Base-by-base conservation (phyloP, 140 eudicot species). In the Erigeron philadelphicus region DNA sequence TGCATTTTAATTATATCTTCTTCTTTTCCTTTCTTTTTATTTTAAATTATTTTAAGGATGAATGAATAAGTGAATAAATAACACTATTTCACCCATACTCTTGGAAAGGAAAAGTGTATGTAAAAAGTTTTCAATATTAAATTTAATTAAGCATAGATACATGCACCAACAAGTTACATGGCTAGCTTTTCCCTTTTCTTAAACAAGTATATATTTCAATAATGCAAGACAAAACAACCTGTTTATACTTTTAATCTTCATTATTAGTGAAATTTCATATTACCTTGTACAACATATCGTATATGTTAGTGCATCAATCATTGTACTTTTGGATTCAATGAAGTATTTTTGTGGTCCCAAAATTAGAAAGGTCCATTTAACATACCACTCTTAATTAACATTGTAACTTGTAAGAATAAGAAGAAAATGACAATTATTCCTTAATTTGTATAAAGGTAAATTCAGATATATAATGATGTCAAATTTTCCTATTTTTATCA, bases 231-330 rank as follows among this genome's bases (percentile, higher is more conserved):
- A 55, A 55, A 18, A 7, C 19, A 52, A 52, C 58, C 2, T 15
- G 38, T 31, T 31, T 31, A 2, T 31, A 1, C 5, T 31, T 31
- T 31, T 31, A 31, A 31, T 31, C 38, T 31, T 31, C 38, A 31
- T 31, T 31, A 31, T 31, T 31, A 31, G 38, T 31, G 38, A 31
- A 31, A 31, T 31, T 4, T 31, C 38, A 2, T 31, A 31, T 31
- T 31, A 31, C 2, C 5, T 52, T 52, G 1, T 2, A 15, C 8
- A 52, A 13, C 6, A 16, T 5, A 48, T n/a, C 25, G 16, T 53
- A 17, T 54, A 68, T 68, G 46, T 41, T 17, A 15, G 50, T 72
- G 21, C 4, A 62, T 69, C 80, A 76, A 76, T 76, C 62, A 70
- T 70, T 70, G 72, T 61, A 19, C 67, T 18, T 38, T 11, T 17